Evolutionary conservation across 2,329 filamentous ascomycete species (phyloP), one percentile per base, ranked within the genome.

Genomic region (Aspergillus pseudoterreus): DNA sequence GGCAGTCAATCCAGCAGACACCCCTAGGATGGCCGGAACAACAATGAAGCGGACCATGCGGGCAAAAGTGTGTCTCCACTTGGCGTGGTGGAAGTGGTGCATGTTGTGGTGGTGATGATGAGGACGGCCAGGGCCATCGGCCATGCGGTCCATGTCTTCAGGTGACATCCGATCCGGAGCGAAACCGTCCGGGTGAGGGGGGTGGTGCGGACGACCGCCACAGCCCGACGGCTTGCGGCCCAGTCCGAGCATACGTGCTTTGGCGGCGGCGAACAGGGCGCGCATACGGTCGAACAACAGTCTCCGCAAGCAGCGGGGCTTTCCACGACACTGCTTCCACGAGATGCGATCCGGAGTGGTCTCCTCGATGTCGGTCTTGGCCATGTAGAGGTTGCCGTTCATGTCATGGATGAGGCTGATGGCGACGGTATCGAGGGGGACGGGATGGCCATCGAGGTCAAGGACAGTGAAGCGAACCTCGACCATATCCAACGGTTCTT

Each of bases 401-500:
- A 59, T 55, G 27, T 68, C 65, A 45, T 70, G 65, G 48, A 77
- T 61, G 15, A 75, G 60, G 32, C 65, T 67, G 41, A 77, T 64
- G 27, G 67, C 64, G 39, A 76, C 61, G 12, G 74, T 74, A 50
- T 75, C 70, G n/a, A 75, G 63, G 15, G 73, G 71, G 9, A 75
- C 72, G 1, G 75, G 74, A 44, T 69, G 65, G 24, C 66, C 62
- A 39, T 71, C 69, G 15, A 77, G 60, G 49, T 74, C 73, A 24
- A 77, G 66, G 33, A 76, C 66, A n/a, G 74, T 76, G 59, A 77
- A 74, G 36, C 72, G 68, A 52, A 76, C 58, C 10, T 67, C 63
- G 2, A 71, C 55, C 21, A 76, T 56, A 8, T 71, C 66, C 41
- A 64, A 58, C 6, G 63, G 57, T n/a, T 64, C 65, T 21, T 71